Percentiles rank a stretch among this genome's conserved stretches.
phyloP scores from a whole-genome alignment of 805 yeast species.

The Candida endomychidarum region DNA sequence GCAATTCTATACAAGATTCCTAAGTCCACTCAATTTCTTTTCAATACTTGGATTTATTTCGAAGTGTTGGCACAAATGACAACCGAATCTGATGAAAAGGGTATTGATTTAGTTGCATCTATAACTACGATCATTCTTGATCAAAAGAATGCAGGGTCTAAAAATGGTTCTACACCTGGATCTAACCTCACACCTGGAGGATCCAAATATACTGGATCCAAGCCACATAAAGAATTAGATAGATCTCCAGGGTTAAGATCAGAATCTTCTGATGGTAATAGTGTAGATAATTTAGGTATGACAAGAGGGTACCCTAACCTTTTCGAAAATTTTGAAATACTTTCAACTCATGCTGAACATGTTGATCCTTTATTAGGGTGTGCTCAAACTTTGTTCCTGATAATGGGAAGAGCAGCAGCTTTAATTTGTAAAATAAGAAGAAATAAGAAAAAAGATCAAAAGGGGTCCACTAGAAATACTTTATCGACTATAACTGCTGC shows the following conservation, averaged over 20 bases:
- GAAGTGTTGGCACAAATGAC: conserved; percentile 70
- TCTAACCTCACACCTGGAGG: too few relatives aligned
- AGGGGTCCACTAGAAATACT: conserved; percentile 31
- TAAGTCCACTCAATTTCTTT: conserved; percentile 48
- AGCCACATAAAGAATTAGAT: conserved; percentile 2
- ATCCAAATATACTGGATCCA: too few relatives aligned
- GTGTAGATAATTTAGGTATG: conserved; percentile 13
- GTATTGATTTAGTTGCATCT: conserved; percentile 41
- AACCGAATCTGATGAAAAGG: conserved; percentile 47
- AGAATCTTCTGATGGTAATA: conserved; percentile 23
- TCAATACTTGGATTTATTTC: conserved; percentile 66
- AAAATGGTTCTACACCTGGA: too few relatives aligned
- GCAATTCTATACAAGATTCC: conserved; percentile 27
- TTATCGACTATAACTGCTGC: conserved; percentile 53
- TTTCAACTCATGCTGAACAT: conserved; percentile 33
- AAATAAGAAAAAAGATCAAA: conserved; percentile 20
- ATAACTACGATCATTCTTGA: conserved; percentile 31
- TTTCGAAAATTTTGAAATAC: conserved; percentile 41
- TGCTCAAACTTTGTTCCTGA: conserved; percentile 61
- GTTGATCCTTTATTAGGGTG: conserved; percentile 70
- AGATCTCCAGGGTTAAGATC: conserved; percentile 20
- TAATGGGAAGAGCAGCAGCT: conserved; percentile 63
- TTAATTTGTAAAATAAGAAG: conserved; percentile 51
- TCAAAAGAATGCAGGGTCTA: conserved; percentile 18
- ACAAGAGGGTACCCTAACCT: conserved; percentile 21